These are phyloP conservation scores for Pseudogymnoascus sp. DNA, from an alignment of 2,329 filamentous ascomycete species.

Conservation along the genomic window DNA sequence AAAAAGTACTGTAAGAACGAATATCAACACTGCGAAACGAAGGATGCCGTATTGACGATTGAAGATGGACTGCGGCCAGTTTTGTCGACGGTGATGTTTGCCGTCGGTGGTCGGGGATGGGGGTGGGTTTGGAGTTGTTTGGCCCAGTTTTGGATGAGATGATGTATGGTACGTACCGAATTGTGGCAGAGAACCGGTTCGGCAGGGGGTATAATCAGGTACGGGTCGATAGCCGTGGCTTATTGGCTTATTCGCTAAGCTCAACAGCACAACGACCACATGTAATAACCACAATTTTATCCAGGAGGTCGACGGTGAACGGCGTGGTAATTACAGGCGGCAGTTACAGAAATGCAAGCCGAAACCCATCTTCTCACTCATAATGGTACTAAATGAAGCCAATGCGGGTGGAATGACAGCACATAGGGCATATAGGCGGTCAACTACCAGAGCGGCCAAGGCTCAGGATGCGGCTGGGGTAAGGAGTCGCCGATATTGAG, in stretches of 20 bases:
- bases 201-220: slow-evolving; percentile 5
- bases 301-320: no score
- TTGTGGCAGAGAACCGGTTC: background rate
- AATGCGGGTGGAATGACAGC: no score
- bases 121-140: slow-evolving; percentile 5
- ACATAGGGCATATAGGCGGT: no score
- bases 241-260: background rate
- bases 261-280: background rate
- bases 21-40: slow-evolving; percentile 7
- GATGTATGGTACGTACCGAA: slow-evolving; percentile 1
- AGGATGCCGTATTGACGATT: slow-evolving; percentile 5
- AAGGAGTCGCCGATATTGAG: background rate
- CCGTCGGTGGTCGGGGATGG: slow-evolving; percentile 1
- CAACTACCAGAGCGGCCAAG: no score
- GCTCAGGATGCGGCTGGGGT: no score
- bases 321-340: no score
- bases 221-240: background rate
- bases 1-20: slow-evolving; percentile 1
- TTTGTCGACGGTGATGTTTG: slow-evolving; percentile 1
- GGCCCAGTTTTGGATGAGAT: slow-evolving; percentile 4
- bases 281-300: background rate
- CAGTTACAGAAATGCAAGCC: no score
- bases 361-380: no score
- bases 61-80: background rate
- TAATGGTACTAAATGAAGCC: no score